Conservation (phyloP, 1,139 yeast genomes). For the Waltiozyma solani region DNA sequence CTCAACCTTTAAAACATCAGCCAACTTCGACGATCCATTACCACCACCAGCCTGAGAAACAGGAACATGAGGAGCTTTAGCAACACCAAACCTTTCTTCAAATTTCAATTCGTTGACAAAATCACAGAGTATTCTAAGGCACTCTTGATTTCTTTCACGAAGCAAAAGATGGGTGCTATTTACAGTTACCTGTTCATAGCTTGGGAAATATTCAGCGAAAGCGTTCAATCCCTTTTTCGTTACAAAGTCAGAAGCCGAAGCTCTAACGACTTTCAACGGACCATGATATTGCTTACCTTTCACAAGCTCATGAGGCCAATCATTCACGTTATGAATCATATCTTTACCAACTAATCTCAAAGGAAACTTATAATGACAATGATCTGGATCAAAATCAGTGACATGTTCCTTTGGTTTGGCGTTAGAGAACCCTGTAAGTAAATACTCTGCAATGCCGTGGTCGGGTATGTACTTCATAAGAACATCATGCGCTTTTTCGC, state of each 20-base stretch:
- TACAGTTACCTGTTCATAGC: constrained; percentile 22
- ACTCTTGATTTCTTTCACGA: constrained; percentile 29
- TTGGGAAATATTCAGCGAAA: constrained; percentile 29
- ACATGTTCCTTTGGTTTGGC: constrained; percentile 11
- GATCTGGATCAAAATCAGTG: constrained; percentile 15
- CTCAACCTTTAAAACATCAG: too few species aligned
- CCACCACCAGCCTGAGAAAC: too few species aligned
- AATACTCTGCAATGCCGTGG: constrained; percentile 22
- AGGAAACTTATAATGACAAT: constrained; percentile 23
- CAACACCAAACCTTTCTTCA: too few species aligned
- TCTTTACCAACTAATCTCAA: constrained; percentile 20
- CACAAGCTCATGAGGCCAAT: constrained; percentile 30
- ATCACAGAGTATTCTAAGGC: constrained; percentile 21
- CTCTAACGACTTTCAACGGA: constrained; percentile 33
- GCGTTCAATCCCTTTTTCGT: constrained; percentile 20
- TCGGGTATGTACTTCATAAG: constrained; percentile 19
- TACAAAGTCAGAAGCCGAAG: constrained; percentile 30
- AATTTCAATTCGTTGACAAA: too few species aligned
- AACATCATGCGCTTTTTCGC: constrained; percentile 18
- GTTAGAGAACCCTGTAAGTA: constrained; percentile 15
- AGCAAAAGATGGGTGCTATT: constrained; percentile 38
- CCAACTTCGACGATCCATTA: too few species aligned
- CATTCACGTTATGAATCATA: constrained; percentile 26
- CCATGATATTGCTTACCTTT: constrained; percentile 21
- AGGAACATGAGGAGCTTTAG: too few species aligned